phyloP scores from a whole-genome alignment of 148 eudicot species.

The Hydrangea macrophylla region DNA sequence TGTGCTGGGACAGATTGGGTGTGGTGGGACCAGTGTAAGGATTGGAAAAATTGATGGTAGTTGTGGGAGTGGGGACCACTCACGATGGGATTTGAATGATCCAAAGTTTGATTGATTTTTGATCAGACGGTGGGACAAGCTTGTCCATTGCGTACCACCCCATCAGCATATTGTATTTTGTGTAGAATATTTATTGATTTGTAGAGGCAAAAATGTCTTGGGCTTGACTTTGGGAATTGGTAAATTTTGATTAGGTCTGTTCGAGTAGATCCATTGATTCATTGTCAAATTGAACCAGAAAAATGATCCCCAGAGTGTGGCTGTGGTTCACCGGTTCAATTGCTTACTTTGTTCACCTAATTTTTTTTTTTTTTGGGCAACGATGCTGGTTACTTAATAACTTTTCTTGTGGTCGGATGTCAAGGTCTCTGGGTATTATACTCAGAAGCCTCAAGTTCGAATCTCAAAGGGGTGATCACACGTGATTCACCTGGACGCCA shows the following conservation, averaged over 20 bases:
- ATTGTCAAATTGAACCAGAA: too few species aligned
- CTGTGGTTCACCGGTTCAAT: too few species aligned
- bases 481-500: too few species aligned
- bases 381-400: too few species aligned
- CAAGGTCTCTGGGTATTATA: too few species aligned
- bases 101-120: not conserved
- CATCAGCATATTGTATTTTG: not conserved
- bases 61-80: constrained; percentile 4
- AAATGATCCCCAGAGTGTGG: too few species aligned
- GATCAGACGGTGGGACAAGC: not conserved
- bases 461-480: too few species aligned
- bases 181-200: not conserved
- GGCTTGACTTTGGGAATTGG: not conserved
- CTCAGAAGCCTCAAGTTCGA: too few species aligned
- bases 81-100: not conserved
- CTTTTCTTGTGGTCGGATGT: too few species aligned
- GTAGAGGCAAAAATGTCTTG: not conserved
- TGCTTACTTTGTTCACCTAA: too few species aligned
- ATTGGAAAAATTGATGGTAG: not conserved
- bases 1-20: not conserved
- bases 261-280: too few species aligned
- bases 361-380: too few species aligned
- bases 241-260: not conserved
- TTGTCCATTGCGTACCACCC: not conserved
- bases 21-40: not conserved